phyloP scores from a whole-genome alignment of 2,329 filamentous ascomycete species.

The Fusarium cyanostomum region DNA sequence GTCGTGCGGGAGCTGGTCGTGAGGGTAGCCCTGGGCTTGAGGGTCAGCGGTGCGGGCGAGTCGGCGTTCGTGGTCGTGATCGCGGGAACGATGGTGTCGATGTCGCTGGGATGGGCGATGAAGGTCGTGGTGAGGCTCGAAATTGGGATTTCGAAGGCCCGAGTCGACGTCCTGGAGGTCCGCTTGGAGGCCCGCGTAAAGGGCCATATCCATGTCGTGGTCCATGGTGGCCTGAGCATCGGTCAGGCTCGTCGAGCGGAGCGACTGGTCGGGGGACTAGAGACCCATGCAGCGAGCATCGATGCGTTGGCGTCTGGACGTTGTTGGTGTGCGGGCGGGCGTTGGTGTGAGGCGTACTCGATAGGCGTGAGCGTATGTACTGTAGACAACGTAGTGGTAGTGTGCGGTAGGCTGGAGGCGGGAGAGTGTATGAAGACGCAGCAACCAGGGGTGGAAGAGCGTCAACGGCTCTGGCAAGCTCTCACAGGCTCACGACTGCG shows the following conservation, averaged over 20 bases:
- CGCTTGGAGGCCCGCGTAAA: slow-evolving; percentile 44
- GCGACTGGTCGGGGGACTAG: slow-evolving; percentile 54
- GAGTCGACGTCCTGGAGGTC: slow-evolving; percentile 40
- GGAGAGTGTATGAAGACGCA: slow-evolving; percentile 11
- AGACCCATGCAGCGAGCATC: slow-evolving; percentile 58
- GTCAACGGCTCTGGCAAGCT: slow-evolving; percentile 15
- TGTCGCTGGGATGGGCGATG: slow-evolving; percentile 45
- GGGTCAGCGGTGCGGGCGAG: slow-evolving; percentile 27
- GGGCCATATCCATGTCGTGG: slow-evolving; percentile 49
- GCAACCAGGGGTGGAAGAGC: slow-evolving; percentile 28
- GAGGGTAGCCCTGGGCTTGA: slow-evolving; percentile 34
- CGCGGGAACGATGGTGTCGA: slow-evolving; percentile 42
- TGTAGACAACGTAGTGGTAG: slow-evolving; percentile 7
- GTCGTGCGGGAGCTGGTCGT: slow-evolving; percentile 36
- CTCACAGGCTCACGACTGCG: slow-evolving; percentile 32
- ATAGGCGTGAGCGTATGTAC: slow-evolving; percentile 36
- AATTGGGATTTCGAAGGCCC: slow-evolving; percentile 32
- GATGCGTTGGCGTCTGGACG: slow-evolving; percentile 55
- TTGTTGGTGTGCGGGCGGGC: slow-evolving; percentile 51
- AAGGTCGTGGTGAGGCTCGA: slow-evolving; percentile 38
- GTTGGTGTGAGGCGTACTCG: slow-evolving; percentile 37
- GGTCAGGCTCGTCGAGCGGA: slow-evolving; percentile 54
- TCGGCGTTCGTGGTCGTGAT: slow-evolving; percentile 43
- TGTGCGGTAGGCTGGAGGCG: slow-evolving; percentile 10
- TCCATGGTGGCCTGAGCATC: slow-evolving; percentile 61